phyloP scores from a whole-genome alignment of 1,139 yeast genomes.

The Hansenula sp. region DNA sequence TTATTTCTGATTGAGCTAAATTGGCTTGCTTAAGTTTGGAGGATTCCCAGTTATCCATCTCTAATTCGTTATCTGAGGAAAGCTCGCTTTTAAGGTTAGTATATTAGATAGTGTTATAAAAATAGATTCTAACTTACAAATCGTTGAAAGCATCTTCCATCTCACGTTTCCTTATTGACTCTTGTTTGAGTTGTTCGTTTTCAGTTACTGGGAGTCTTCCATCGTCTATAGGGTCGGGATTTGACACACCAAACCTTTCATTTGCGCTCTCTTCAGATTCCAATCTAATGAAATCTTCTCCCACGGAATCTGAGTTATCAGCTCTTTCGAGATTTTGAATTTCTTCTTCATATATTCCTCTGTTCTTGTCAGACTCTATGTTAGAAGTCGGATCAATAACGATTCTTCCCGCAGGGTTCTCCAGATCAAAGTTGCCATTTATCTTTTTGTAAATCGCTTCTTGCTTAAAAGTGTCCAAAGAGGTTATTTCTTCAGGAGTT shows the following conservation, averaged over 20 bases:
- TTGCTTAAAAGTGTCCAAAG: no score
- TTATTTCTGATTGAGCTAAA: conserved; percentile 6
- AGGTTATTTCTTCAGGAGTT: no score
- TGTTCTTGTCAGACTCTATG: no score
- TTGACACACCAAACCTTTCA: no score
- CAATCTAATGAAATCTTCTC: conserved; percentile 25
- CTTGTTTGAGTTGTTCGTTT: conserved; percentile 21
- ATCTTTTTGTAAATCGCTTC: no score
- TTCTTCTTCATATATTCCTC: no score
- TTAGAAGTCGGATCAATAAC: no score
- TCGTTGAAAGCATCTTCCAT: conserved; percentile 35
- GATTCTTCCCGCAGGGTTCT: no score
- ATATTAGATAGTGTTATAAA: conserved; percentile 19
- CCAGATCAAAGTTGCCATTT: no score
- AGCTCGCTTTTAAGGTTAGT: conserved; percentile 21
- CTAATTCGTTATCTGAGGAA: conserved; percentile 23
- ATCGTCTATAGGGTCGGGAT: conserved; percentile 27
- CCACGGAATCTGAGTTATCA: conserved; percentile 7
- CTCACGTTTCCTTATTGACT: conserved; percentile 27
- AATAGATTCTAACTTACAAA: conserved; percentile 22
- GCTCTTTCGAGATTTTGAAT: no score
- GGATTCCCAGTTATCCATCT: conserved; percentile 21
- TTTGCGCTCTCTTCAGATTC: no score
- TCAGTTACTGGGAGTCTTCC: conserved; percentile 31
- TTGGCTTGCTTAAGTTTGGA: conserved; percentile 9